Conservation (phyloP, 352 stramenopile genomes). For the Globisporangium heterothallicum region DNA sequence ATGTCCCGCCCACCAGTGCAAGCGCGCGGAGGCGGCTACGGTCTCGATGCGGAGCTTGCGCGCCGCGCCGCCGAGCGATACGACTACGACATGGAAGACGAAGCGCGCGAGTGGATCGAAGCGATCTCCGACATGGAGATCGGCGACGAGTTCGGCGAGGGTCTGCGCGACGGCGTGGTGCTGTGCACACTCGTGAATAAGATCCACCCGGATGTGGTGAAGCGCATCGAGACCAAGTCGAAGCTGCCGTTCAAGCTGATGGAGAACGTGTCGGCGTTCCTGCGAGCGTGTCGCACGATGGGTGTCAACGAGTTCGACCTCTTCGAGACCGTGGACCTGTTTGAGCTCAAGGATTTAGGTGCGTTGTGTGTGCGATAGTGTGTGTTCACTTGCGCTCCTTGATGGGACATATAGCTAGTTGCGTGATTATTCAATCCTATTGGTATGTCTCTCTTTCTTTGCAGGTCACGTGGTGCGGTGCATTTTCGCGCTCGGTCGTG, state of each 20-base stretch:
- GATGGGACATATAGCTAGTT: no score
- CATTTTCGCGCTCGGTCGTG: conserved; percentile 65
- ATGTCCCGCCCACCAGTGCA: conserved; percentile 46
- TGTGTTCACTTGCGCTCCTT: no score
- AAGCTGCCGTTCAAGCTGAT: conserved; percentile 92
- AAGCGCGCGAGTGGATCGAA: conserved; percentile 85
- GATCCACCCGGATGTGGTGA: conserved; percentile 60
- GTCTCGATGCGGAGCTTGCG: conserved; percentile 87
- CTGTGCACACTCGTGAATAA: conserved; percentile 83
- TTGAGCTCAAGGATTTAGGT: conserved; percentile 83
- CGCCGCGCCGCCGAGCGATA: conserved; percentile 80
- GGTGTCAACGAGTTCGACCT: conserved; percentile 88
- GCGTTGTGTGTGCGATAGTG: conserved; percentile 3
- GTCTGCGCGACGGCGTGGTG: conserved; percentile 73
- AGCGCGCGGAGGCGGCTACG: conserved; percentile 73
- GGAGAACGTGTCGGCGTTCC: conserved; percentile 87
- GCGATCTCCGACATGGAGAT: conserved; percentile 71
- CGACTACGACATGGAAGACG: conserved; percentile 83
- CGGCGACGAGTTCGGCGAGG: conserved; percentile 70
- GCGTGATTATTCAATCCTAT: no score
- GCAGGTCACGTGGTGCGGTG: conserved; percentile 69
- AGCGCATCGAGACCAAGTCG: conserved; percentile 76
- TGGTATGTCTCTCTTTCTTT: background rate
- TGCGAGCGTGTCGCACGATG: conserved; percentile 77
- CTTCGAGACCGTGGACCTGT: conserved; percentile 89